These are phyloP conservation scores for Suillus subluteus DNA, from an alignment of 768 basidiomycete genomes.

Conservation along the genomic window DNA sequence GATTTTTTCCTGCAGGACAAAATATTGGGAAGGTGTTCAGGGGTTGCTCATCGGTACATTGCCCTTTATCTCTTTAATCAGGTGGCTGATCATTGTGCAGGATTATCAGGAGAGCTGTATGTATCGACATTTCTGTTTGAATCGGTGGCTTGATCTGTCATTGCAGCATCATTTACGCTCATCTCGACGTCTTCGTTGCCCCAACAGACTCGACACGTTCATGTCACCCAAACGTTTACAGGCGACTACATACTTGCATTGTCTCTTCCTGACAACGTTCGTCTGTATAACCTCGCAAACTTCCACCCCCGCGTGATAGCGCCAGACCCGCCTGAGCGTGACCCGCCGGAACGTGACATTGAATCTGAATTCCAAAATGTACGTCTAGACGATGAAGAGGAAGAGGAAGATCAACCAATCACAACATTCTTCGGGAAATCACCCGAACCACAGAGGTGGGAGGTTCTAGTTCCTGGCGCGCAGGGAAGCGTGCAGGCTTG, in stretches of 20 bases:
- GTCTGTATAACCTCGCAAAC: conserved; percentile 49
- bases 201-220: conserved; percentile 37
- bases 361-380: conserved; percentile 23
- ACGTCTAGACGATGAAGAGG: conserved; percentile 33
- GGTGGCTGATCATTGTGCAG: conserved; percentile 37
- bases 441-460: conserved; percentile 22
- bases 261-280: conserved; percentile 45
- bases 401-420: conserved; percentile 18
- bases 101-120: conserved; percentile 79
- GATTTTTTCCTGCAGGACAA: conserved; percentile 61
- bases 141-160: conserved; percentile 12
- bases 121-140: conserved; percentile 25
- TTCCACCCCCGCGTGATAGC: conserved; percentile 42
- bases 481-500: conserved; percentile 40
- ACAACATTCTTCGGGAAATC: conserved; percentile 18
- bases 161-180: conserved; percentile 66
- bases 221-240: conserved; percentile 45
- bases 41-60: conserved; percentile 64
- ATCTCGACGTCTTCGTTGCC: conserved; percentile 54
- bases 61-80: background rate
- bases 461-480: conserved; percentile 24
- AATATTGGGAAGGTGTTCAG: conserved; percentile 44
- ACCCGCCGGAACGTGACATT: conserved; percentile 40
- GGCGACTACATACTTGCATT: conserved; percentile 59
- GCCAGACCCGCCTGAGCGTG: conserved; percentile 37